phyloP scores from a whole-genome alignment of 768 basidiomycete genomes.

The Favolaschia claudopus region DNA sequence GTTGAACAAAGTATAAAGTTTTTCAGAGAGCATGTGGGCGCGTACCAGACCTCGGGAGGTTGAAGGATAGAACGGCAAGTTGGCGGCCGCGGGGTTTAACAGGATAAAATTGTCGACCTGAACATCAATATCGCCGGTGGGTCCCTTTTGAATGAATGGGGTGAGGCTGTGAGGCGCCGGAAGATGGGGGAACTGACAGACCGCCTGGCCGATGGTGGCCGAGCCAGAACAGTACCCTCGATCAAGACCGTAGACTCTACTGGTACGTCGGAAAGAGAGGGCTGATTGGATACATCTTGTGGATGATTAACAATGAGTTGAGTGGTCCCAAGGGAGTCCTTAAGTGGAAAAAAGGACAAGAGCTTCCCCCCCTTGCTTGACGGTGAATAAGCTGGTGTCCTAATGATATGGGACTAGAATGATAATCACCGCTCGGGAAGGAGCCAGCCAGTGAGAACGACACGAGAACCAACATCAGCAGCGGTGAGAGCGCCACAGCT shows the following conservation, averaged over 20 bases:
- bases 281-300: conserved; percentile 39
- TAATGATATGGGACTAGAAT: conserved; percentile 39
- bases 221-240: conserved; percentile 71
- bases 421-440: conserved; percentile 78
- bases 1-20: conserved; percentile 23
- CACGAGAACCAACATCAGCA: conserved; percentile 58
- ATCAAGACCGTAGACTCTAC: conserved; percentile 82
- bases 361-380: conserved; percentile 69
- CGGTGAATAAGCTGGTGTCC: conserved; percentile 43
- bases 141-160: conserved; percentile 49
- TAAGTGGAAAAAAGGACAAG: conserved; percentile 87
- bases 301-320: conserved; percentile 77
- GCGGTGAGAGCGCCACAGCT: conserved; percentile 64
- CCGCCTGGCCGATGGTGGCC: conserved; percentile 69
- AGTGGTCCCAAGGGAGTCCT: conserved; percentile 76
- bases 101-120: conserved; percentile 72
- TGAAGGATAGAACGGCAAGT: conserved; percentile 87
- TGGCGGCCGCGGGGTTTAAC: conserved; percentile 77
- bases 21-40: conserved; percentile 41
- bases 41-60: conserved; percentile 75
- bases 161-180: conserved; percentile 19
- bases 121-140: conserved; percentile 83
- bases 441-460: conserved; percentile 85
- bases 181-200: conserved; percentile 51
- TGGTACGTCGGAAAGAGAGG: conserved; percentile 66